These are phyloP conservation scores for Starmera caribaea DNA, from an alignment of 805 yeast species.

Conservation along the genomic window DNA sequence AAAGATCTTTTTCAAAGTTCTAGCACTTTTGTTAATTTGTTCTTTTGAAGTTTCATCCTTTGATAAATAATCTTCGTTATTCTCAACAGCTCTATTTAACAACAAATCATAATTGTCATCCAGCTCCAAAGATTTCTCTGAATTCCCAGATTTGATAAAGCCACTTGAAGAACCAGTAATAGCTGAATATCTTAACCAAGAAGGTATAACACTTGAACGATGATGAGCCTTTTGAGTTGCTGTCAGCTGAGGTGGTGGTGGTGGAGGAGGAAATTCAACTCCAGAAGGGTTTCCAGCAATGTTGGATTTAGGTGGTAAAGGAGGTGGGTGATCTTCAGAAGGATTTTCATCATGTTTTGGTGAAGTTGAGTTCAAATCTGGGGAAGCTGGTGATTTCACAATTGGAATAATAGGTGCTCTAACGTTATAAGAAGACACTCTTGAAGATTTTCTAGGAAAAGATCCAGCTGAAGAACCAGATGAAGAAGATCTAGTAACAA, in stretches of 20 bases:
- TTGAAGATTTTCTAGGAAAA: too few species aligned
- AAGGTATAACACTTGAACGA: constrained; percentile 12
- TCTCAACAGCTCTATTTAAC: constrained; percentile 47
- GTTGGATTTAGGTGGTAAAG: constrained; percentile 4
- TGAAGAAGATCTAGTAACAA: neutral
- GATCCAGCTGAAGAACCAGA: neutral
- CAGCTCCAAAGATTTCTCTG: constrained; percentile 15
- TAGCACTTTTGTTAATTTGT: constrained; percentile 37
- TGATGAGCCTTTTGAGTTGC: constrained; percentile 16
- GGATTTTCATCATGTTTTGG: neutral
- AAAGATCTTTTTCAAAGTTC: constrained; percentile 25
- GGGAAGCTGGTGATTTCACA: neutral
- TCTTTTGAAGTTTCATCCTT: constrained; percentile 45
- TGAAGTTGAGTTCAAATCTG: neutral
- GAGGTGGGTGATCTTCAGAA: neutral
- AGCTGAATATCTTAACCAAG: constrained; percentile 13
- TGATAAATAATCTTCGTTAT: constrained; percentile 38
- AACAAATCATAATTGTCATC: constrained; percentile 47
- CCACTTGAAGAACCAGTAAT: constrained; percentile 4
- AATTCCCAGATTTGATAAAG: constrained; percentile 2
- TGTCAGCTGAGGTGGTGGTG: constrained; percentile 17
- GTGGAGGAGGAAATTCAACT: constrained; percentile 18
- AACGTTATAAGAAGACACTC: too few species aligned
- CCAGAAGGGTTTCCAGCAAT: constrained; percentile 10
- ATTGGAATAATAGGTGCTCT: too few species aligned